Evolutionary conservation across 1,284 basidiomycete species (phyloP).

Genomic region (Vanrija sp.): DNA sequence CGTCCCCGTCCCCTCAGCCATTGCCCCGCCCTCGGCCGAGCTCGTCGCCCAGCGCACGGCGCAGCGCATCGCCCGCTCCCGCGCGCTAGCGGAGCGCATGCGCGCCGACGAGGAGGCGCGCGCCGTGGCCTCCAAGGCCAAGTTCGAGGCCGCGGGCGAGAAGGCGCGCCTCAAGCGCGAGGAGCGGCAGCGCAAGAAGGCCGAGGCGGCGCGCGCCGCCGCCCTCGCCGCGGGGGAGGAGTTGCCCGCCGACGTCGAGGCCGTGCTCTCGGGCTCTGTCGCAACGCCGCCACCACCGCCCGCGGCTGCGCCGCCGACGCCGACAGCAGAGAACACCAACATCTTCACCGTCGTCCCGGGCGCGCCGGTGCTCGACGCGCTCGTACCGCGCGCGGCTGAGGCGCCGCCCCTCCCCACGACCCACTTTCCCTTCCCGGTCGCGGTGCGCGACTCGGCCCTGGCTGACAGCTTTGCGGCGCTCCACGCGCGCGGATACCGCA

Average conservation of each 20-base stretch:
- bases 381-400: constrained; percentile 8
- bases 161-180: constrained; percentile 58
- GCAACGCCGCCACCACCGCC: neutral
- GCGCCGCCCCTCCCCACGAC: constrained; percentile 23
- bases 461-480: constrained; percentile 32
- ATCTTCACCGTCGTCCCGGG: constrained; percentile 28
- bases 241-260: neutral
- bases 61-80: constrained; percentile 21
- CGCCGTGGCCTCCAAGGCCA: constrained; percentile 24
- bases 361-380: constrained; percentile 11
- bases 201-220: constrained; percentile 42
- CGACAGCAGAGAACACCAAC: constrained; percentile 14
- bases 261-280: neutral
- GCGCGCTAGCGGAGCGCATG: constrained; percentile 10
- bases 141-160: constrained; percentile 57
- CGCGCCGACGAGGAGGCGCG: constrained; percentile 53
- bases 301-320: neutral
- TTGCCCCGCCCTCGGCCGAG: constrained; percentile 53
- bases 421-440: constrained; percentile 28
- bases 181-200: constrained; percentile 56
- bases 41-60: constrained; percentile 52
- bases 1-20: constrained; percentile 67
- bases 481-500: constrained; percentile 46
- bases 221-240: constrained; percentile 11
- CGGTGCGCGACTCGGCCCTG: constrained; percentile 30